A percentile compares a stretch with the other conserved stretches of the same genome.
These are phyloP conservation scores for Stentor coeruleus DNA, from an alignment of 73 alveolate genomes.

Conservation along the genomic window DNA sequence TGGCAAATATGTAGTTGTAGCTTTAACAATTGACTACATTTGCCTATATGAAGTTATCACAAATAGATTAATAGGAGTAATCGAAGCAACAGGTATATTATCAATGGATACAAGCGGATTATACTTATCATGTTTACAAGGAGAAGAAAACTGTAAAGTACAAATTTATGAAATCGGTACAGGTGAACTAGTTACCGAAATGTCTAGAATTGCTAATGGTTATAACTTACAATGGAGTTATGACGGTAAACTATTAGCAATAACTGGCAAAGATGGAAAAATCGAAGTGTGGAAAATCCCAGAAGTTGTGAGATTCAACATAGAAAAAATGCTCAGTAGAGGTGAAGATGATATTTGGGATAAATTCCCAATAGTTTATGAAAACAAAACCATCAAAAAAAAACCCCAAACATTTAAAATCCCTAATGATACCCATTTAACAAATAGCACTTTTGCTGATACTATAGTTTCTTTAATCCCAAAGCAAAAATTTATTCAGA, in stretches of 20 bases:
- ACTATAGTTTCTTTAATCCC: not conserved
- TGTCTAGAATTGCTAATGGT: not conserved
- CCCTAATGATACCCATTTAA: not conserved
- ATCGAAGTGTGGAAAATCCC: not conserved
- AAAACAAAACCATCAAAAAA: not conserved
- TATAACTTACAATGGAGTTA: not conserved
- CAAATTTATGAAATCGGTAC: not conserved
- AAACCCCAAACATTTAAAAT: too few relatives aligned
- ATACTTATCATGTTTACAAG: not conserved
- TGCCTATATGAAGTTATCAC: not conserved
- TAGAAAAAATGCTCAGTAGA: not conserved
- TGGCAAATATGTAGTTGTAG: not conserved
- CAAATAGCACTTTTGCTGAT: not conserved
- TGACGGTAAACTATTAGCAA: not conserved
- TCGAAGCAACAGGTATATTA: not conserved
- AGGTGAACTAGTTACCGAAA: not conserved
- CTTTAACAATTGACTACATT: not conserved
- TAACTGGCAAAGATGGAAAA: not conserved
- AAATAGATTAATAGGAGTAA: not conserved
- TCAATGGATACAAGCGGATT: not conserved
- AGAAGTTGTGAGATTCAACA: not conserved
- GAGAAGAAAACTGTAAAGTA: not conserved
- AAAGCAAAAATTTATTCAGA: not conserved
- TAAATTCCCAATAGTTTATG: not conserved
- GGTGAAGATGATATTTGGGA: constrained; percentile 3